A percentile compares a stretch with the other conserved stretches of the same genome.
phyloP scores from a whole-genome alignment of 306 rosid genomes.

The Sechiopsis laciniata region DNA sequence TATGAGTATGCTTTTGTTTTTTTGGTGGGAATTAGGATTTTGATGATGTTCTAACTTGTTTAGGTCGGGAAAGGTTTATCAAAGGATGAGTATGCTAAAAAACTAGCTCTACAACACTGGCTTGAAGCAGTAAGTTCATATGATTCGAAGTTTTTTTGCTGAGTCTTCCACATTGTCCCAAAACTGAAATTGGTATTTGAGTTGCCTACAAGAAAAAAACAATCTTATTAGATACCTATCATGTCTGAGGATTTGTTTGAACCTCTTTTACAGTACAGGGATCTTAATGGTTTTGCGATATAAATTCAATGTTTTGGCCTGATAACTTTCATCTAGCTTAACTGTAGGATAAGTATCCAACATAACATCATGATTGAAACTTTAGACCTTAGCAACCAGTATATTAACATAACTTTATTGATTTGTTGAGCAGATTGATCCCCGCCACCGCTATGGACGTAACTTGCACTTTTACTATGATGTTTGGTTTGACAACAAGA shows the following conservation, averaged over 20 bases:
- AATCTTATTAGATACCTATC: not conserved
- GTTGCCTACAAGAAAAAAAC: not conserved
- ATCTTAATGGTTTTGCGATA: no score
- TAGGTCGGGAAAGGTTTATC: slow-evolving; percentile 48
- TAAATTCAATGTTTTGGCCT: not conserved
- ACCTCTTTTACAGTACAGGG: no score
- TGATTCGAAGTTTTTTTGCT: not conserved
- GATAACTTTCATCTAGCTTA: no score
- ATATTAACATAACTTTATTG: not conserved
- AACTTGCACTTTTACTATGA: slow-evolving; percentile 44
- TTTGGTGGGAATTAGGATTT: not conserved
- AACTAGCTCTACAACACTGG: slow-evolving; percentile 50
- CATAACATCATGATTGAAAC: not conserved
- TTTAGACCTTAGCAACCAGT: not conserved
- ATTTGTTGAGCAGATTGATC: slow-evolving; percentile 36
- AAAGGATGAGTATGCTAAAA: slow-evolving; percentile 45
- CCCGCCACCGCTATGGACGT: slow-evolving; percentile 48
- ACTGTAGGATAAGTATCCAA: no score
- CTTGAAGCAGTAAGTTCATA: slow-evolving; percentile 48
- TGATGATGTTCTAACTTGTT: slow-evolving; percentile 11
- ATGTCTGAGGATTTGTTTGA: no score
- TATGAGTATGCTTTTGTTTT: not conserved
- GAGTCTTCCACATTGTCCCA: not conserved
- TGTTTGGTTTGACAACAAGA: slow-evolving; percentile 34
- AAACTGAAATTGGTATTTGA: no score